Evolutionary conservation across 371 early-diverging fungal species (phyloP).

Genomic region (Choanephora cucurbitarum): DNA sequence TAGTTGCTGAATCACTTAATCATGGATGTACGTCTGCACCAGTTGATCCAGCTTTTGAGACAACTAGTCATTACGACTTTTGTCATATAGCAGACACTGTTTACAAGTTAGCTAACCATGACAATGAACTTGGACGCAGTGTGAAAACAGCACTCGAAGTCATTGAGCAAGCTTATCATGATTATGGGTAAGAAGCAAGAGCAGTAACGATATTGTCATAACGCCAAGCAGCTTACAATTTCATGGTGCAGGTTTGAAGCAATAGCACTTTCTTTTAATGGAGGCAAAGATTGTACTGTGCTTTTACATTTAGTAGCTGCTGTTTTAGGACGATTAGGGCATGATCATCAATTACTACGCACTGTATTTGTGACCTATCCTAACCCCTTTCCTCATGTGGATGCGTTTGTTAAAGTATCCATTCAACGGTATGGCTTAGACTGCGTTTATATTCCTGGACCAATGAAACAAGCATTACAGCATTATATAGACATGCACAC

Average conservation of each 20-base stretch:
- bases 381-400: constrained; percentile 87
- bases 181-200: constrained; percentile 60
- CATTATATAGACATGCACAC: constrained; percentile 57
- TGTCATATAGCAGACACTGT: constrained; percentile 45
- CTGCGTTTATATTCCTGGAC: constrained; percentile 64
- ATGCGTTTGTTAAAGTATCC: constrained; percentile 79
- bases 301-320: constrained; percentile 81
- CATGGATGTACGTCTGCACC: constrained; percentile 36
- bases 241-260: constrained; percentile 57
- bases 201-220: background rate
- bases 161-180: constrained; percentile 65
- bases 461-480: constrained; percentile 82
- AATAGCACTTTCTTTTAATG: constrained; percentile 88
- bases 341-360: constrained; percentile 22
- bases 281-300: constrained; percentile 98
- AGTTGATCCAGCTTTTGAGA: constrained; percentile 36
- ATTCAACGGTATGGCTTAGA: constrained; percentile 67
- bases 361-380: constrained; percentile 76
- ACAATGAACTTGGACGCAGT: constrained; percentile 36
- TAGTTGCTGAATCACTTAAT: constrained; percentile 11
- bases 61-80: constrained; percentile 41
- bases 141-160: constrained; percentile 58
- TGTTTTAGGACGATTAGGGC: constrained; percentile 32
- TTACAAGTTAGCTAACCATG: constrained; percentile 40
- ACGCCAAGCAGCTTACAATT: too few relatives aligned